Conservation (phyloP, 1,284 basidiomycete genomes). For the Agaricales sp. region DNA sequence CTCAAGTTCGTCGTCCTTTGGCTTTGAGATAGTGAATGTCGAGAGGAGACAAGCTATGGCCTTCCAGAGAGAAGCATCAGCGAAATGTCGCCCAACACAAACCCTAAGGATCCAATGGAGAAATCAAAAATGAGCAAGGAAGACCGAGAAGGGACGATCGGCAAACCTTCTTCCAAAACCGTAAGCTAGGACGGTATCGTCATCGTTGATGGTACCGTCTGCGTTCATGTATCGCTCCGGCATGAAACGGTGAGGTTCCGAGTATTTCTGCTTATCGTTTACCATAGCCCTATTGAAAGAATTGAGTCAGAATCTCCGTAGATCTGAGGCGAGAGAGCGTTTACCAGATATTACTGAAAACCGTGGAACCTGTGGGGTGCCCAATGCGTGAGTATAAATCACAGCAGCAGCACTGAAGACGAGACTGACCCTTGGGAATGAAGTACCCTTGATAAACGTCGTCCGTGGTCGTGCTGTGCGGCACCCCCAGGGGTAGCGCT, state of each 20-base stretch:
- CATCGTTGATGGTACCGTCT: conserved; percentile 18
- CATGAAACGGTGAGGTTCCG: conserved; percentile 18
- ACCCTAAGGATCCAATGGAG: too few species aligned
- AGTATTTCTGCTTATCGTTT: conserved; percentile 16
- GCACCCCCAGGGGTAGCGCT: conserved; percentile 14
- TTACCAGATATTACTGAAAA: conserved; percentile 25
- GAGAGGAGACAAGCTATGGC: conserved; percentile 26
- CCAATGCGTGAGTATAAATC: not conserved
- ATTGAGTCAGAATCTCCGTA: not conserved
- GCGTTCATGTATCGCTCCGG: conserved; percentile 19
- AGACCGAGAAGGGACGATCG: too few species aligned
- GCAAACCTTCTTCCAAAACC: conserved; percentile 26
- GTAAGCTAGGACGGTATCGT: conserved; percentile 18
- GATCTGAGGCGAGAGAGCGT: conserved; percentile 2
- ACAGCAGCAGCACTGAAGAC: not conserved
- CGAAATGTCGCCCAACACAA: conserved; percentile 25
- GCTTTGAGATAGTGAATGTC: conserved; percentile 23
- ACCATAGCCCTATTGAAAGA: conserved; percentile 18
- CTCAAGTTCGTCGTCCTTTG: conserved; percentile 13
- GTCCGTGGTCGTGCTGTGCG: conserved; percentile 12
- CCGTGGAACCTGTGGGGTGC: conserved; percentile 13
- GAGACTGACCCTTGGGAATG: conserved; percentile 14
- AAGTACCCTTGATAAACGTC: conserved; percentile 21
- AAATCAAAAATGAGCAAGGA: not conserved
- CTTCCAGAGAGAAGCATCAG: conserved; percentile 24